Conservation (phyloP, 1,139 yeast species). For the Yamadazyma atmosphaerica region DNA sequence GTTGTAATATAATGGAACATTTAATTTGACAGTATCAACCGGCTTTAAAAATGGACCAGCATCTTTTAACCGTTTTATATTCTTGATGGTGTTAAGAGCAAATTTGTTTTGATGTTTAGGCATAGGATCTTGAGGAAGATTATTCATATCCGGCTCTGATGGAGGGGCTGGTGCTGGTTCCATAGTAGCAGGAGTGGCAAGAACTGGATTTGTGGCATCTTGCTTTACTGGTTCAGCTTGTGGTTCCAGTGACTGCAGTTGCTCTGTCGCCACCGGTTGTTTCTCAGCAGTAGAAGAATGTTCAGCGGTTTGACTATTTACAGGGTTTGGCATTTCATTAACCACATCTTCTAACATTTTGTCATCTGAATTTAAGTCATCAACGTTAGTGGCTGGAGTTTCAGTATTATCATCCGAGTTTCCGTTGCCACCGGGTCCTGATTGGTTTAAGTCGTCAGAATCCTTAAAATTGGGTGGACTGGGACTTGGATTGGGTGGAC, state of each 20-base stretch:
- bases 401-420: constrained; percentile 2
- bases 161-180: constrained; percentile 78
- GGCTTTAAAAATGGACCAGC: constrained; percentile 89
- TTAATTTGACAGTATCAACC: constrained; percentile 84
- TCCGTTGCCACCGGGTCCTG: not conserved
- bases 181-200: constrained; percentile 18
- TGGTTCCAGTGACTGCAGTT: too few species aligned
- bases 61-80: constrained; percentile 87
- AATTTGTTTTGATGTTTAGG: constrained; percentile 85
- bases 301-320: not conserved
- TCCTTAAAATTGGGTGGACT: constrained; percentile 34
- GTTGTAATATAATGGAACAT: constrained; percentile 88
- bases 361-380: constrained; percentile 2
- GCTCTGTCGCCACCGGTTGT: not conserved
- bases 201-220: constrained; percentile 5
- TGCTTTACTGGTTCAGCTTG: not conserved
- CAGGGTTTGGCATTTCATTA: not conserved
- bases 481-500: constrained; percentile 49
- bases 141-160: constrained; percentile 68
- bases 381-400: constrained; percentile 4
- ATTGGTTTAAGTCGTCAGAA: not conserved
- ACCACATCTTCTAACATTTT: constrained; percentile 4
- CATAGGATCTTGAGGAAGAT: constrained; percentile 66
- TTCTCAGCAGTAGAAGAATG: not conserved
- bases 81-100: constrained; percentile 67